Evolutionary conservation across 768 basidiomycete genomes (phyloP), one percentile per base, ranked within the genome.

Genomic region (Peribolospora baueri): DNA sequence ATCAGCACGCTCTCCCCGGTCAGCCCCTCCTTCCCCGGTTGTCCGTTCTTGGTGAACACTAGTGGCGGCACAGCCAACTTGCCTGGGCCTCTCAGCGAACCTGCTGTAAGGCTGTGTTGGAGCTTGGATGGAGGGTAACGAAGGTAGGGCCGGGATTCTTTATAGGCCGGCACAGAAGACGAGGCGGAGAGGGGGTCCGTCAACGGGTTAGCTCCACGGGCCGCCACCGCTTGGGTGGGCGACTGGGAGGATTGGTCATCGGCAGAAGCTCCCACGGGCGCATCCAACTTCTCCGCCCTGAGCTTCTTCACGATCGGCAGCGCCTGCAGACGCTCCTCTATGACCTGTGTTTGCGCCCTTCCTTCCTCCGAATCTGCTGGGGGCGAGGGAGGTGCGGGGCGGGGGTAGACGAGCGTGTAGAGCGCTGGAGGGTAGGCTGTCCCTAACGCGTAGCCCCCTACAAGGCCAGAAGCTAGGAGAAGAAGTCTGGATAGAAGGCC

Each of bases 1-100:
- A 93, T 70, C 5, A 77, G 71, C 38, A 78, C 63, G 7, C 76
- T 75, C 68, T 86, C 84, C 8, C 71, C 72, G 25, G 25, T 25
- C 25, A 25, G 25, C 25, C 25, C 25, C 25, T 25, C 25, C 25
- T 25, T 1, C 25, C 25, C 25, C 25, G 25, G 25, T 64, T 87
- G 84, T 68, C 93, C 86, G 54, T 70, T 72, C 61, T 72, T 76
- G 13, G 76, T 76, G 25, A 88, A 75, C 8, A 85, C 76, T 3
- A 97, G 63, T 3, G 88, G 87, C 14, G 74, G 72, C 55, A 91
- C 65, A 0, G 87, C 84, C 3, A 98, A 73, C 65, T 77, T 82
- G 3, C 84, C 84, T 0, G 88, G 86, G 2, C 88, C 91, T 38
- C 79, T 70, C n/a, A 98, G 71, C 1, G 85, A 74, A 4, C 86